These are phyloP conservation scores for Tulasnella calospora DNA, from an alignment of 768 basidiomycete species.

Conservation along the genomic window DNA sequence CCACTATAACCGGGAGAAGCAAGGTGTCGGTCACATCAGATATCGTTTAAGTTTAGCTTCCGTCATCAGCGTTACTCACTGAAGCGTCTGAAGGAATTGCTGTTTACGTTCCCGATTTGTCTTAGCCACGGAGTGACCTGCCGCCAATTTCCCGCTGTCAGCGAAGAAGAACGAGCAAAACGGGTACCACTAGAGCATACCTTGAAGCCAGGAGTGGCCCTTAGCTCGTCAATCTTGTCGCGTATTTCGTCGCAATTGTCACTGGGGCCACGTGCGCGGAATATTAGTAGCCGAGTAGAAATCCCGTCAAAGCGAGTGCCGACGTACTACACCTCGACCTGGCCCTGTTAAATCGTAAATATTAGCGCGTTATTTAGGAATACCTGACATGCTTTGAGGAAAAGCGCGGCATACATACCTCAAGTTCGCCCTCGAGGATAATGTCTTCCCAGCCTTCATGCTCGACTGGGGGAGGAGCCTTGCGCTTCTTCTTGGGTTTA, in stretches of 20 bases:
- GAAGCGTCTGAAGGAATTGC: conserved; percentile 45
- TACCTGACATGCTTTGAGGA: too few relatives aligned
- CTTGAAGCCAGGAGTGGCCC: conserved; percentile 45
- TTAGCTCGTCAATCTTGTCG: conserved; percentile 43
- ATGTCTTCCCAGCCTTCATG: too few relatives aligned
- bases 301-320: neutral
- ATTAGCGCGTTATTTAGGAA: neutral
- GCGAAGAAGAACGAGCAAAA: neutral
- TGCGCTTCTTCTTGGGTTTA: too few relatives aligned
- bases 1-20: conserved; percentile 38
- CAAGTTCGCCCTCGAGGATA: too few relatives aligned
- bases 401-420: too few relatives aligned
- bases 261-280: conserved; percentile 31
- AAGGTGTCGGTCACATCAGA: neutral
- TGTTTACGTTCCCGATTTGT: conserved; percentile 47
- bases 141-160: neutral
- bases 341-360: conserved; percentile 29
- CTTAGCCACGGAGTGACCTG: conserved; percentile 46
- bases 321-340: conserved; percentile 36
- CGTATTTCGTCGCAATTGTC: conserved; percentile 48
- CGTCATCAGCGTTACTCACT: conserved; percentile 35
- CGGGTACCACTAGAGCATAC: conserved; percentile 29
- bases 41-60: neutral
- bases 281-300: neutral
- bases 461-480: too few relatives aligned